Evolutionary conservation across 2,329 filamentous ascomycete genomes (phyloP).

Genomic region (Endoconidiophora polonica): DNA sequence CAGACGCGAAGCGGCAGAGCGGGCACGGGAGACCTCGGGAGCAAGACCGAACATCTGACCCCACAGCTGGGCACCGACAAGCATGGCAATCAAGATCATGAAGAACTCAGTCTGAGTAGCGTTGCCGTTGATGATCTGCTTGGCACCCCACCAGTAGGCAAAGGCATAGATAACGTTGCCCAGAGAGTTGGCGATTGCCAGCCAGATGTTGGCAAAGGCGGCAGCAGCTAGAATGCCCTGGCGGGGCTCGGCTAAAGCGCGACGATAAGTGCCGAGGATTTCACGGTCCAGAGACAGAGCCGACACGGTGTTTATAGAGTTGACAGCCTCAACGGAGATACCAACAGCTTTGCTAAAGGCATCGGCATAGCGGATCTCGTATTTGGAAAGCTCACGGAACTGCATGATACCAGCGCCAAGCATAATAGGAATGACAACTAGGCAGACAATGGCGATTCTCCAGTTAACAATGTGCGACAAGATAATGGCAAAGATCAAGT

Average conservation of each 20-base stretch:
- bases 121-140: constrained; percentile 47
- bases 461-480: constrained; percentile 56
- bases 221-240: constrained; percentile 36
- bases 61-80: constrained; percentile 57
- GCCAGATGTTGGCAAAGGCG: constrained; percentile 38
- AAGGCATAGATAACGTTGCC: constrained; percentile 57
- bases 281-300: constrained; percentile 37
- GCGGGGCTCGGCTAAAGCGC: constrained; percentile 31
- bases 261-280: constrained; percentile 34
- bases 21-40: constrained; percentile 55
- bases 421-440: constrained; percentile 51
- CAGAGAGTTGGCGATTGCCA: constrained; percentile 41
- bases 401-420: constrained; percentile 55
- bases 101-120: constrained; percentile 55
- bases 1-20: constrained; percentile 42
- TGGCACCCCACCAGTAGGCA: constrained; percentile 67
- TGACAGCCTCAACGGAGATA: constrained; percentile 50
- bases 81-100: constrained; percentile 53
- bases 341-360: constrained; percentile 47
- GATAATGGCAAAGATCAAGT: constrained; percentile 50
- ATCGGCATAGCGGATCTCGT: constrained; percentile 45
- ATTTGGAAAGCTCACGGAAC: constrained; percentile 42
- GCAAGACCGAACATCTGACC: constrained; percentile 60
- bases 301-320: constrained; percentile 46
- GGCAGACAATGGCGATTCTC: constrained; percentile 58